Conservation (phyloP, 1,284 basidiomycete genomes). For the Cystobasidium slooffiae region DNA sequence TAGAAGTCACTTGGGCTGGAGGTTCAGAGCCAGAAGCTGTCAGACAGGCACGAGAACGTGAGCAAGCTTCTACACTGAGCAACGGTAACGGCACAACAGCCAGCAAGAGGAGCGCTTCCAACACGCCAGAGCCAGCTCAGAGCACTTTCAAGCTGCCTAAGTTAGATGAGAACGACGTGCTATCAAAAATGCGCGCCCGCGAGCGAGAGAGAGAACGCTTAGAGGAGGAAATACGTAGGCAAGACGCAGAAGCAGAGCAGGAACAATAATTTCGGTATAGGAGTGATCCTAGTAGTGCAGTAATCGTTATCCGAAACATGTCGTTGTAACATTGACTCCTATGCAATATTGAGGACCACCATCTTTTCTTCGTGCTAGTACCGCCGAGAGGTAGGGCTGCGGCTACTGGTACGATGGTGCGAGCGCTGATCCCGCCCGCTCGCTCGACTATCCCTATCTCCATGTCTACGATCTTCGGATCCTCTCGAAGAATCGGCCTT, state of each 20-base stretch:
- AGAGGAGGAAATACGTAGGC: constrained; percentile 50
- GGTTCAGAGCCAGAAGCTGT: constrained; percentile 45
- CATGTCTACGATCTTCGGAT: neutral
- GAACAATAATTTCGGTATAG: neutral
- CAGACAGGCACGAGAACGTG: constrained; percentile 3
- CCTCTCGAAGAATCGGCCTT: neutral
- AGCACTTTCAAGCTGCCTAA: constrained; percentile 33
- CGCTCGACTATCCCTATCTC: neutral
- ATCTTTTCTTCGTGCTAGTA: neutral
- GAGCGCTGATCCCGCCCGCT: neutral
- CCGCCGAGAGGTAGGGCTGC: neutral
- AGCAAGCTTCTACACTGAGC: neutral
- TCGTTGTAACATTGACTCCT: neutral
- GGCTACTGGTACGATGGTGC: constrained; percentile 18
- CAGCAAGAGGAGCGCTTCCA: neutral
- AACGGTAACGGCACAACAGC: neutral
- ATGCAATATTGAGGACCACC: neutral
- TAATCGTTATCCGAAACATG: neutral
- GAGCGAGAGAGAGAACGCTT: constrained; percentile 47
- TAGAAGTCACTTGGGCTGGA: constrained; percentile 50
- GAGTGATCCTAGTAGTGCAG: neutral
- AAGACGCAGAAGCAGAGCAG: constrained; percentile 45
- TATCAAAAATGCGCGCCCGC: constrained; percentile 45
- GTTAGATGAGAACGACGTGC: constrained; percentile 45
- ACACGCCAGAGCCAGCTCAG: neutral